A percentile compares a stretch with the other conserved stretches of the same genome.
Evolutionary conservation across 352 stramenopile genomes (phyloP).

Genomic region (Elongisporangium undulatum): DNA sequence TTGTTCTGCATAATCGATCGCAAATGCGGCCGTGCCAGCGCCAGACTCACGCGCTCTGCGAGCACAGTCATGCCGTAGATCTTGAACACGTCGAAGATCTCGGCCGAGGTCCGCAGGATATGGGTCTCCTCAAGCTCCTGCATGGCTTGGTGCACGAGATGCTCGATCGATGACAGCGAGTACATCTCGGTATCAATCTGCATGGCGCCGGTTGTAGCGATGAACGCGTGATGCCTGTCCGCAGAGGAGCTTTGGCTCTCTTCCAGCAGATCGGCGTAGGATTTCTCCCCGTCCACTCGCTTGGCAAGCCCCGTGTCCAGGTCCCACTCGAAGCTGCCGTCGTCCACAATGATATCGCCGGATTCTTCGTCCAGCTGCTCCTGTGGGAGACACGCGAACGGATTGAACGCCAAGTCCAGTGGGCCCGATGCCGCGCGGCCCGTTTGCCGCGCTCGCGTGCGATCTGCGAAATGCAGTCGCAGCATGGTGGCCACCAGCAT

Average conservation of each 20-base stretch:
- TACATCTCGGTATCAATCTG: background rate
- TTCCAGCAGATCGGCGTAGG: conserved; percentile 30
- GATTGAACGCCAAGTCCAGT: conserved; percentile 45
- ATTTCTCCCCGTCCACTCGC: conserved; percentile 16
- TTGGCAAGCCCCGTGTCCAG: conserved; percentile 7
- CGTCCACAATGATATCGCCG: conserved; percentile 43
- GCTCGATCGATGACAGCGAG: background rate
- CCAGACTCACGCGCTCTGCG: conserved; percentile 57
- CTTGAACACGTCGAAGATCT: conserved; percentile 83
- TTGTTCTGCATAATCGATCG: conserved; percentile 8
- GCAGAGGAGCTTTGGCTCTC: conserved; percentile 12
- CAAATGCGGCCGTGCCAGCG: conserved; percentile 30
- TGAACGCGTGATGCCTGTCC: conserved; percentile 30
- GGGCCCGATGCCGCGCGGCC: conserved; percentile 23
- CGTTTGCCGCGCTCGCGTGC: conserved; percentile 17
- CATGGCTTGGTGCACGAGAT: conserved; percentile 23
- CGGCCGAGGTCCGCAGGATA: conserved; percentile 45
- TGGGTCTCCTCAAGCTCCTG: conserved; percentile 26
- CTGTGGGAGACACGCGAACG: conserved; percentile 51
- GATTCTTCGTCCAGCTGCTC: conserved; percentile 56
- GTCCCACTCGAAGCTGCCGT: conserved; percentile 27
- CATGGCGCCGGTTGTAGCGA: background rate
- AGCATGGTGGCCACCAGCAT: conserved; percentile 48
- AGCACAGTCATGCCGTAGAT: conserved; percentile 78
- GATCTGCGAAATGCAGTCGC: conserved; percentile 50